A percentile compares a stretch with the other conserved stretches of the same genome.
phyloP scores from a whole-genome alignment of 768 basidiomycete genomes.

The Lentinus tigrinus region DNA sequence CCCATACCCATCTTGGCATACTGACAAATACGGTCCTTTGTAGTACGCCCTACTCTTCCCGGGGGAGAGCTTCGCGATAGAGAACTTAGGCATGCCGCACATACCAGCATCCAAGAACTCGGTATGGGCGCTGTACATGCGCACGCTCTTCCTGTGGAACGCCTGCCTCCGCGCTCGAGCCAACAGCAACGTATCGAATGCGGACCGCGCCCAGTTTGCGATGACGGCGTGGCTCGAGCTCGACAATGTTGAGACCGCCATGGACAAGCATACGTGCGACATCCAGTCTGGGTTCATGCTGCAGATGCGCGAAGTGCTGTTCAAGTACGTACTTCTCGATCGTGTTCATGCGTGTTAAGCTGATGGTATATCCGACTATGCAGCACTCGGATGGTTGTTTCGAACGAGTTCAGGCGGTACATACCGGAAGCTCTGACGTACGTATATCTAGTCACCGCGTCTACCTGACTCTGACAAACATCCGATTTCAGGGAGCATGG shows the following conservation, averaged over 20 bases:
- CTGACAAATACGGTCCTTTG: neutral
- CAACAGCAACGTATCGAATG: constrained; percentile 41
- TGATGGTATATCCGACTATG: neutral
- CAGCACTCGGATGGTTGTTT: constrained; percentile 69
- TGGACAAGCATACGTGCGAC: constrained; percentile 63
- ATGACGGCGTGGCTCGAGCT: constrained; percentile 70
- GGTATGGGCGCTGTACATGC: constrained; percentile 71
- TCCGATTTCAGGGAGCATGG: constrained; percentile 30
- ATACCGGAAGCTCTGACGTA: constrained; percentile 60
- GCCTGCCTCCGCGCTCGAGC: constrained; percentile 63
- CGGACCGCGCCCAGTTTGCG: constrained; percentile 60
- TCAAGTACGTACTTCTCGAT: constrained; percentile 53
- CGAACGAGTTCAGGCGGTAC: constrained; percentile 65
- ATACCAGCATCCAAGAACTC: constrained; percentile 60
- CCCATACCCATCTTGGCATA: neutral
- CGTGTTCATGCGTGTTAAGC: neutral
- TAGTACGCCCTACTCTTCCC: constrained; percentile 73
- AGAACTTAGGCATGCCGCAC: constrained; percentile 22
- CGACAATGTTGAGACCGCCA: constrained; percentile 58
- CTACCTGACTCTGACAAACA: constrained; percentile 35
- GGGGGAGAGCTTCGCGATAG: constrained; percentile 52
- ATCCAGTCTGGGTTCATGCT: constrained; percentile 67
- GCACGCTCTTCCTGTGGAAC: constrained; percentile 71
- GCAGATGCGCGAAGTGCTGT: constrained; percentile 69
- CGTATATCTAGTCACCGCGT: constrained; percentile 18